These are phyloP conservation scores for Populus tomentosa DNA, from an alignment of 441 rosid species.

Conservation along the genomic window DNA sequence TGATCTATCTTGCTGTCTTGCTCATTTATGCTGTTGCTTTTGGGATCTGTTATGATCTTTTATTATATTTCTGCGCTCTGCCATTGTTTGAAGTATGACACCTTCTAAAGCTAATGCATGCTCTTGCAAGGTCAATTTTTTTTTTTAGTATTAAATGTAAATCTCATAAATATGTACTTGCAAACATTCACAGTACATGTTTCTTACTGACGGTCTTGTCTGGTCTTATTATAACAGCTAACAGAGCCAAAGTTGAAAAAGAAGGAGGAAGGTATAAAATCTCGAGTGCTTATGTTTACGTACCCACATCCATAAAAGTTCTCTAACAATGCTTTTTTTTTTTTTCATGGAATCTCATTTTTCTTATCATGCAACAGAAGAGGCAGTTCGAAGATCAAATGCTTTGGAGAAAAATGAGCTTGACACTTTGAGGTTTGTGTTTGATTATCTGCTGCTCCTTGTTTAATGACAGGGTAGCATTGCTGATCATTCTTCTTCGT, in stretches of 20 bases:
- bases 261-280: slow-evolving; percentile 77
- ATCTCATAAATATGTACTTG: background rate
- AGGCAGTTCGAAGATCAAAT: slow-evolving; percentile 62
- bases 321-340: background rate
- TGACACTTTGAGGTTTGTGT: slow-evolving; percentile 57
- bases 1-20: background rate
- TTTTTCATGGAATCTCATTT: background rate
- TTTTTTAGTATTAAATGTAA: background rate
- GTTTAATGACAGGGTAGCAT: background rate
- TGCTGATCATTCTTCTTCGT: slow-evolving; percentile 5
- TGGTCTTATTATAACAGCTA: slow-evolving; percentile 45
- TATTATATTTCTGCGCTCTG: background rate
- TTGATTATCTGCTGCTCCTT: background rate
- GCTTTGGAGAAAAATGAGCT: slow-evolving; percentile 66
- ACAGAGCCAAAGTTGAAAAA: slow-evolving; percentile 68
- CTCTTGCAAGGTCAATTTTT: background rate
- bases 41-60: slow-evolving; percentile 1
- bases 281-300: slow-evolving; percentile 9
- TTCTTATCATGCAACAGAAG: slow-evolving; percentile 46
- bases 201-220: slow-evolving; percentile 16
- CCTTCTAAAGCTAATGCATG: background rate
- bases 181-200: background rate
- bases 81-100: background rate
- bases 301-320: background rate
- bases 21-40: background rate